Evolutionary conservation across 768 basidiomycete genomes (phyloP).

Genomic region (Pleurotus platypus): DNA sequence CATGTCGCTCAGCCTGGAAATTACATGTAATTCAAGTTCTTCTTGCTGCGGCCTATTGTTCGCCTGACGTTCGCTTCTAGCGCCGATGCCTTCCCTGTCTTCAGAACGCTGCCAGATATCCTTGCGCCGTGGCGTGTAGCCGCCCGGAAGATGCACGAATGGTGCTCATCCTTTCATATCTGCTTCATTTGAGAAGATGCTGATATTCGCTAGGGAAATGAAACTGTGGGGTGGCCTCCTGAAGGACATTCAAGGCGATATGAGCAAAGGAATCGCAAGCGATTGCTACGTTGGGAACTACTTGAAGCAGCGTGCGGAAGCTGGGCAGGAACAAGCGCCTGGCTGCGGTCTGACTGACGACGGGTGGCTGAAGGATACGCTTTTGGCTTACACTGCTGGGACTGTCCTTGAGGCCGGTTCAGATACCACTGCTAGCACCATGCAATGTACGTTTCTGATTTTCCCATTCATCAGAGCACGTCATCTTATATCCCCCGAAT

Average conservation of each 20-base stretch:
- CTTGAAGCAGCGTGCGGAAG: constrained; percentile 18
- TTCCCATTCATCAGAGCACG: constrained; percentile 16
- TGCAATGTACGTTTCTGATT: constrained; percentile 19
- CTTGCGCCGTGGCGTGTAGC: constrained; percentile 1
- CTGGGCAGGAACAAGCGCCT: constrained; percentile 18
- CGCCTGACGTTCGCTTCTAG: not conserved
- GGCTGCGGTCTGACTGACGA: constrained; percentile 23
- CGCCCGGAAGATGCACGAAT: constrained; percentile 15
- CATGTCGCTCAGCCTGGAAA: constrained; percentile 6
- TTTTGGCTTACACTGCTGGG: constrained; percentile 23
- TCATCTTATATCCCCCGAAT: constrained; percentile 9
- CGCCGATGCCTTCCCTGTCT: constrained; percentile 6
- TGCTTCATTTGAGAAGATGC: not conserved
- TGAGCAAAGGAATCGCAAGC: constrained; percentile 15
- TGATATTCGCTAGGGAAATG: constrained; percentile 17
- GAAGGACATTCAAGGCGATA: constrained; percentile 17
- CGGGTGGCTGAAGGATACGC: constrained; percentile 24
- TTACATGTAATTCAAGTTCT: not conserved
- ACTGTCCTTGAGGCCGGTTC: constrained; percentile 26
- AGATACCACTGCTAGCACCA: constrained; percentile 23
- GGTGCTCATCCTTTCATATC: constrained; percentile 10
- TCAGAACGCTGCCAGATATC: not conserved
- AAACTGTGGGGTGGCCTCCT: constrained; percentile 22
- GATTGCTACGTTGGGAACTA: constrained; percentile 19
- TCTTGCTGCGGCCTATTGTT: not conserved